phyloP scores from a whole-genome alignment of 2,329 filamentous ascomycete genomes.

The Diaporthe humulicola region DNA sequence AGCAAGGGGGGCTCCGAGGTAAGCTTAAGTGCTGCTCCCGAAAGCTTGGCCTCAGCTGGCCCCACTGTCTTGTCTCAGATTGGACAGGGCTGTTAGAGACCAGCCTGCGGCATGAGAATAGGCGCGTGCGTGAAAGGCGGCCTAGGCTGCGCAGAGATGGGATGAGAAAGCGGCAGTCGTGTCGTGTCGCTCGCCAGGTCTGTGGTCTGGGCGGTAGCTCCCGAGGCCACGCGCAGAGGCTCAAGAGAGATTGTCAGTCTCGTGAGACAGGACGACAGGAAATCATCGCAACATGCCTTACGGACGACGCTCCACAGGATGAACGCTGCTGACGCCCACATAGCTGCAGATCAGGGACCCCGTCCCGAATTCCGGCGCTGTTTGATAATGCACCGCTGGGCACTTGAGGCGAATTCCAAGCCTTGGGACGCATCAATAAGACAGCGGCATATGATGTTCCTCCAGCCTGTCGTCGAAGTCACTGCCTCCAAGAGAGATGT shows the following conservation, averaged over 20 bases:
- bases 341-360: slow-evolving; percentile 33
- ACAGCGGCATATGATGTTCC: slow-evolving; percentile 29
- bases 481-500: slow-evolving; percentile 11
- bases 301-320: slow-evolving; percentile 17
- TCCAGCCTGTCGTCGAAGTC: slow-evolving; percentile 15
- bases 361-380: slow-evolving; percentile 24
- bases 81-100: slow-evolving; percentile 21
- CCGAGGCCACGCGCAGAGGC: neutral
- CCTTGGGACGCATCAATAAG: slow-evolving; percentile 33
- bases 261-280: slow-evolving; percentile 18
- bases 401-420: slow-evolving; percentile 8
- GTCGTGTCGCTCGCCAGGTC: slow-evolving; percentile 4
- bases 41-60: slow-evolving; percentile 30
- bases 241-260: neutral
- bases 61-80: slow-evolving; percentile 31
- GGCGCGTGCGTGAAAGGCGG: neutral
- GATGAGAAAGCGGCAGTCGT: slow-evolving; percentile 14
- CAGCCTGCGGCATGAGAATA: neutral
- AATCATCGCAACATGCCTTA: slow-evolving; percentile 9
- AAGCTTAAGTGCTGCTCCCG: slow-evolving; percentile 35
- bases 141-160: slow-evolving; percentile 14
- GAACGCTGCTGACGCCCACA: slow-evolving; percentile 17
- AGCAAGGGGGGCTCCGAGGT: slow-evolving; percentile 24
- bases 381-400: slow-evolving; percentile 16
- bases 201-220: neutral